These are phyloP conservation scores for Colletotrichum truncatum DNA, from an alignment of 2,329 filamentous ascomycete genomes.

Conservation along the genomic window DNA sequence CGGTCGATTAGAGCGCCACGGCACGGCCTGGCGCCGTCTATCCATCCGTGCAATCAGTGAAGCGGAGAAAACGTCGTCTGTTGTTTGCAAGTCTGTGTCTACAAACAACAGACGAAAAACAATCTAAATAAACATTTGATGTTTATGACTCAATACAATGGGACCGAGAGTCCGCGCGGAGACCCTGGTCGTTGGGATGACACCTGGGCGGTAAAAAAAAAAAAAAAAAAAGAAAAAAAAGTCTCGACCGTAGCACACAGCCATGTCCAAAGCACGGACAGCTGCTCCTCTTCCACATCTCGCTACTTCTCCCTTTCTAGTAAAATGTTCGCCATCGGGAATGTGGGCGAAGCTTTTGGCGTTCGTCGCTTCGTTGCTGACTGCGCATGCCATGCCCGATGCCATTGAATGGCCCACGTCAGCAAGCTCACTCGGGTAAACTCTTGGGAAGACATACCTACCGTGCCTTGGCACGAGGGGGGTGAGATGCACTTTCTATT, in stretches of 20 bases:
- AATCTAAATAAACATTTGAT: too few relatives aligned
- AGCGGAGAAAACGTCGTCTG: not conserved
- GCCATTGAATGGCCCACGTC: not conserved
- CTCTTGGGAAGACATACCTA: not conserved
- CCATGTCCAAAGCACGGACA: not conserved
- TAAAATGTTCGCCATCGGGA: not conserved
- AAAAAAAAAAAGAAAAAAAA: too few relatives aligned
- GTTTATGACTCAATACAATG: too few relatives aligned
- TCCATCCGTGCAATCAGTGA: not conserved
- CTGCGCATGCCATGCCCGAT: not conserved
- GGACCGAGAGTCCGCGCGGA: too few relatives aligned
- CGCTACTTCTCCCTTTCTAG: not conserved
- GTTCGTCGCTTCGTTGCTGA: not conserved
- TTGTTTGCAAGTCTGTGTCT: too few relatives aligned
- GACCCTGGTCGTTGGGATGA: too few relatives aligned
- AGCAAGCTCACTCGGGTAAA: conserved; percentile 24
- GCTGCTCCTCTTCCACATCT: not conserved
- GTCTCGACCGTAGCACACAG: not conserved
- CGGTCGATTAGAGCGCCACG: not conserved
- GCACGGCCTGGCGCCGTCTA: not conserved
- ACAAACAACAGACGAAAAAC: too few relatives aligned
- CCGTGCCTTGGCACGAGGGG: conserved; percentile 10
- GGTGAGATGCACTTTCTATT: not conserved
- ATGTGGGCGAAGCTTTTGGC: conserved; percentile 1
- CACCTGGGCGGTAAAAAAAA: too few relatives aligned